These are phyloP conservation scores for Xylariaceae sp. DNA, from an alignment of 2,329 filamentous ascomycete genomes.

Conservation along the genomic window DNA sequence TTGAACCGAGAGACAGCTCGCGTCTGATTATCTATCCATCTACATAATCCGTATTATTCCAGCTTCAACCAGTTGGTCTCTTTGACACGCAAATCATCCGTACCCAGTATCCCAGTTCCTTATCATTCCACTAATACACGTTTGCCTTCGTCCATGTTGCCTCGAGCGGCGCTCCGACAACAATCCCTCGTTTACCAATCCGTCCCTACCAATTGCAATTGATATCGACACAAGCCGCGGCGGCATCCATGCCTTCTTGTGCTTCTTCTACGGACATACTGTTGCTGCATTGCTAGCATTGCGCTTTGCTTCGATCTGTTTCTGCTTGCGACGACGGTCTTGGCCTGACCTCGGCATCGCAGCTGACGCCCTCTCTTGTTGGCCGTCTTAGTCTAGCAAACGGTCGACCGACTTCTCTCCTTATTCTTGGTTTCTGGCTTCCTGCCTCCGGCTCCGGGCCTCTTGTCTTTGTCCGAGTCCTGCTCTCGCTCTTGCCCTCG, in stretches of 20 bases:
- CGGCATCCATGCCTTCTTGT: constrained; percentile 2
- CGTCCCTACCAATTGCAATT: not conserved
- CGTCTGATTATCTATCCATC: constrained; percentile 2
- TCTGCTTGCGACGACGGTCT: not conserved
- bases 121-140: constrained; percentile 1
- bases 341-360: constrained; percentile 1
- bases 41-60: not conserved
- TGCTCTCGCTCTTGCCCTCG: not conserved
- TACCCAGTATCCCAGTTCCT: constrained; percentile 8
- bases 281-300: constrained; percentile 12
- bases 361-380: not conserved
- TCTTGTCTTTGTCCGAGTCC: constrained; percentile 4
- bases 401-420: not conserved
- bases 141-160: constrained; percentile 4
- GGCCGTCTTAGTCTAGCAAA: not conserved
- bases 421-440: not conserved
- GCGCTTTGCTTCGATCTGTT: constrained; percentile 10
- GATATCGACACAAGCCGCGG: not conserved
- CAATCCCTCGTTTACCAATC: not conserved
- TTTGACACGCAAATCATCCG: constrained; percentile 8
- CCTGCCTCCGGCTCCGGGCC: not conserved
- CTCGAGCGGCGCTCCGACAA: constrained; percentile 1
- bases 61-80: constrained; percentile 11
- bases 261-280: not conserved
- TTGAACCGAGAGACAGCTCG: not conserved